phyloP scores from a whole-genome alignment of 345 rosid genomes.

The Dipteronia sinensis region DNA sequence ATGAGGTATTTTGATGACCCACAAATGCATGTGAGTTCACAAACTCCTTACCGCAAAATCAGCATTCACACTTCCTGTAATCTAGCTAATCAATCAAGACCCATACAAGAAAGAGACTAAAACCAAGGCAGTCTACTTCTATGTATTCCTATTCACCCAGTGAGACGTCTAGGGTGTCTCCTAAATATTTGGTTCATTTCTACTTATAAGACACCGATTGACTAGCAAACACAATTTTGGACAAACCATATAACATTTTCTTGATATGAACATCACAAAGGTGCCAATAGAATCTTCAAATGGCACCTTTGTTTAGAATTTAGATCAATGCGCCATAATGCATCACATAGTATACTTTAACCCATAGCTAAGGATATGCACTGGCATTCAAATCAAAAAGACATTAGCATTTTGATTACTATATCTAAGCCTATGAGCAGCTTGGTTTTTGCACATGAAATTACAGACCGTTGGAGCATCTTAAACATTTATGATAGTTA shows the following conservation, averaged over 20 bases:
- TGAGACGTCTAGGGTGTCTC: not conserved
- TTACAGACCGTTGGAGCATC: conserved; percentile 14
- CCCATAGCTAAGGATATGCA: conserved; percentile 1
- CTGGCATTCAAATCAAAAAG: not conserved
- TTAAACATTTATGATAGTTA: conserved; percentile 7
- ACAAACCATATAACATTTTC: too few relatives aligned
- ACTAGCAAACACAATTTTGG: not conserved
- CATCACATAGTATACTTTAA: not conserved
- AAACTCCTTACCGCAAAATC: too few relatives aligned
- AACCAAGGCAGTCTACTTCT: not conserved
- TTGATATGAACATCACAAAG: not conserved
- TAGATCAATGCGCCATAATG: not conserved
- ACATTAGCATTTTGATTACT: not conserved
- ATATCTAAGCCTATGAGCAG: not conserved
- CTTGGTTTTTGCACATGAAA: conserved; percentile 1
- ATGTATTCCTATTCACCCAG: conserved; percentile 3
- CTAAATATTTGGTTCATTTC: not conserved
- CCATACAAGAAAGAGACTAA: not conserved
- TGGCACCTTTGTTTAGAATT: too few relatives aligned
- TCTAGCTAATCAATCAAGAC: not conserved
- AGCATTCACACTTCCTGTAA: too few relatives aligned
- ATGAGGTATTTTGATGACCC: too few relatives aligned
- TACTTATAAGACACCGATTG: conserved; percentile 6
- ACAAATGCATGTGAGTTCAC: too few relatives aligned
- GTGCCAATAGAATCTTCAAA: not conserved